Evolutionary conservation across 202 grass and related monocot species (phyloP), one percentile per base, ranked within the genome.

Genomic region (Thinopyrum obtusiflorum): DNA sequence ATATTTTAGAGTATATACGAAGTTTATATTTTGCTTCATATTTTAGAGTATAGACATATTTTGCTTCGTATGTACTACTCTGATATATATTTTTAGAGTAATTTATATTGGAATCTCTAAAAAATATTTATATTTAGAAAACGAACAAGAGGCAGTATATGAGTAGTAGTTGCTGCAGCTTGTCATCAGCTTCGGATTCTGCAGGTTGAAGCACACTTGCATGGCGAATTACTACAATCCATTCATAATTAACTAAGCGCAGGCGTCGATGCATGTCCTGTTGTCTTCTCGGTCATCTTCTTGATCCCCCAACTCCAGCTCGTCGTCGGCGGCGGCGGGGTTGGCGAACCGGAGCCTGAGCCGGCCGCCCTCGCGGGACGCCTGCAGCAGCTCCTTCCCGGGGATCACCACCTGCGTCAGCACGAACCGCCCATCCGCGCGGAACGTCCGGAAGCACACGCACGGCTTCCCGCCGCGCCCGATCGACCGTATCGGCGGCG

Each of bases 401-500:
- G 97, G 93, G 24, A 99, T 94, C 80, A 90, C 91, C 80, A 94
- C 80, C 92, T 97, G 90, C 77, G 57, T 83, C 12, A 99, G 86
- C 44, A 99, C 93, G 80, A 99, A 94, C 64, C 93, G 72, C 13
- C 93, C 93, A 0, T 88, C 88, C 73, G 74, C 83, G 27, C 97
- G 77, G 59, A 85, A 88, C 25, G 97, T 78, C 33, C 87, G 77
- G 72, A 96, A 99, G 87, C 89, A 92, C 63, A 96, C 78, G 87
- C 68, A 44, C 6, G 92, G 90, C 85, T 92, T 96, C 20, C 93
- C 97, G 11, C 84, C 90, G 68, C 88, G 82, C 33, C 91, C 90
- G 9, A 99, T 94, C 27, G 93, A 92, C 60, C 88, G 80, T 83
- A 99, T 94, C 37, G 97, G 90, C 18, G 97, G 97, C 40, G 97